Percentiles rank a stretch among this genome's conserved stretches.
phyloP scores from a whole-genome alignment of 768 basidiomycete species.

The Ephemerocybe angulata region DNA sequence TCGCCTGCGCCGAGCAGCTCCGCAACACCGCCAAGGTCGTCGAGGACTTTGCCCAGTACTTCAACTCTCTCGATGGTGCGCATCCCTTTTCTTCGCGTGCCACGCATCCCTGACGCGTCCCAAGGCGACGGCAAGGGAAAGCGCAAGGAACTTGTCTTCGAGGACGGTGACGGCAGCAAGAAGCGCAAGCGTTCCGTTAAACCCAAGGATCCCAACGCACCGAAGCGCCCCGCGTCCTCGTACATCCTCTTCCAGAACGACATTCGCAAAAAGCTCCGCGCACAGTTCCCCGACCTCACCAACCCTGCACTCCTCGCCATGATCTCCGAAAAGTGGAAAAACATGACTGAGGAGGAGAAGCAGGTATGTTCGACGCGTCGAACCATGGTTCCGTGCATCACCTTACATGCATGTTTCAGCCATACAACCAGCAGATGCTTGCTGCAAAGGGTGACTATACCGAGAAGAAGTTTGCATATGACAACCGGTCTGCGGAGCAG shows the following conservation, averaged over 20 bases:
- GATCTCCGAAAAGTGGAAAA: conserved; percentile 73
- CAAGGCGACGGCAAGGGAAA: conserved; percentile 37
- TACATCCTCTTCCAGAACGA: conserved; percentile 96
- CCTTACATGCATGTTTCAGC: conserved; percentile 30
- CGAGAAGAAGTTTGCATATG: conserved; percentile 61
- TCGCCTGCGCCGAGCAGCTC: conserved; percentile 58
- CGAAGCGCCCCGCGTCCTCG: conserved; percentile 88
- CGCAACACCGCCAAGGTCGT: conserved; percentile 58
- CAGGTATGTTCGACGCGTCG: conserved; percentile 48
- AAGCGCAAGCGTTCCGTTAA: conserved; percentile 62
- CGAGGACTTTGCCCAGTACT: conserved; percentile 53
- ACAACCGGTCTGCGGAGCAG: conserved; percentile 48
- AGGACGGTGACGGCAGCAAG: conserved; percentile 39
- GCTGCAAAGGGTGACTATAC: conserved; percentile 64
- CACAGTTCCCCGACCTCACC: conserved; percentile 55
- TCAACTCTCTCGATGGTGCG: conserved; percentile 25
- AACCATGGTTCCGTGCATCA: conserved; percentile 2
- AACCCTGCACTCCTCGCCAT: conserved; percentile 70
- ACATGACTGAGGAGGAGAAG: conserved; percentile 65
- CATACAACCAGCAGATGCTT: conserved; percentile 50
- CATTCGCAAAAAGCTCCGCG: conserved; percentile 70
- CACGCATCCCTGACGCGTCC: not conserved
- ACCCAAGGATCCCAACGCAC: conserved; percentile 88
- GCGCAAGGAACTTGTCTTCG: conserved; percentile 45
- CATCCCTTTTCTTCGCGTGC: not conserved